Conservation (phyloP, 2,329 filamentous ascomycete genomes). For the Colletotrichum cordylinicola region DNA sequence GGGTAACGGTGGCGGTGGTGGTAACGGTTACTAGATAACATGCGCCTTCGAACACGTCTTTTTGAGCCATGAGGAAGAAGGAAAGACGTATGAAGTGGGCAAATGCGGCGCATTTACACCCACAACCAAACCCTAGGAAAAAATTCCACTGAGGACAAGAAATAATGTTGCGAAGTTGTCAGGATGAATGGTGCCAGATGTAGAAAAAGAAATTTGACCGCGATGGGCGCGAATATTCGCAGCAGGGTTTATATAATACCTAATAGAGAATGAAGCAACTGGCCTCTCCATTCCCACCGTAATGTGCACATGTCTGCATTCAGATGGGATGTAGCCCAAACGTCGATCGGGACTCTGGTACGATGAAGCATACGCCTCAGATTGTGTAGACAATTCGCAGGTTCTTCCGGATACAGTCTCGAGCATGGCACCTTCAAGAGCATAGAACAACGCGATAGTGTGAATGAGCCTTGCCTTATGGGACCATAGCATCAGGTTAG, state of each 20-base stretch:
- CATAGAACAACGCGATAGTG: neutral
- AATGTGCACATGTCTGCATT: neutral
- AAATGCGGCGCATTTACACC: neutral
- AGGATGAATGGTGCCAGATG: neutral
- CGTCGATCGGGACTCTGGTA: accelerated
- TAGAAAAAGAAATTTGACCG: neutral
- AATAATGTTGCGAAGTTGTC: neutral
- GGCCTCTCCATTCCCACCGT: neutral
- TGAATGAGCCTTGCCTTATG: neutral
- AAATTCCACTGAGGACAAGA: neutral
- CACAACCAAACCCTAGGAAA: neutral
- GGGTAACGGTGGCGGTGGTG: neutral
- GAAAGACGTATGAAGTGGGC: neutral
- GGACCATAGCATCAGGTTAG: neutral
- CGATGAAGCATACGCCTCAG: neutral
- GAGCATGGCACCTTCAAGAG: neutral
- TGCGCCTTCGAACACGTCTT: no score
- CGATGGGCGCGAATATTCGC: neutral
- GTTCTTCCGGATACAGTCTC: neutral
- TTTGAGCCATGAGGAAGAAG: neutral
- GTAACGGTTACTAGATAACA: neutral
- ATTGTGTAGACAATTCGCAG: neutral
- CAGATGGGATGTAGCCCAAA: neutral
- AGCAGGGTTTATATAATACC: neutral
- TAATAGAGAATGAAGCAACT: neutral